These are phyloP conservation scores for Tuber borchii DNA, from an alignment of 495 filamentous ascomycete species.

Conservation along the genomic window DNA sequence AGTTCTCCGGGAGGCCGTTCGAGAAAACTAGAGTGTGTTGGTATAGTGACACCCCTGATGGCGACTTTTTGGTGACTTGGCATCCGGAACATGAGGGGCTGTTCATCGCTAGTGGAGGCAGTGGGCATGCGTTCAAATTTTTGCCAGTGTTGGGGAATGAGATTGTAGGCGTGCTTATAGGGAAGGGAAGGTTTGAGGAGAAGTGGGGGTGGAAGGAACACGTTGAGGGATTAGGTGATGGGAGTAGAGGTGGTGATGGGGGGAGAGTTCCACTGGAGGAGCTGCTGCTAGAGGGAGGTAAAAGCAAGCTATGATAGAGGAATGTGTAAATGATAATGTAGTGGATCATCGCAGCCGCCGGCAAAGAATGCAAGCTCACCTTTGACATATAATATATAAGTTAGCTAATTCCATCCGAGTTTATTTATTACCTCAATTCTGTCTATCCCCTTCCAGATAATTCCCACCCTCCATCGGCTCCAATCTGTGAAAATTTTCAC, in stretches of 20 bases:
- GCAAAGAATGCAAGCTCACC: not conserved
- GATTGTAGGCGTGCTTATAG: slow-evolving; percentile 60
- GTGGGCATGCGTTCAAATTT: slow-evolving; percentile 86
- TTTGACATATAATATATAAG: not conserved
- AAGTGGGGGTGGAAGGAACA: slow-evolving; percentile 63
- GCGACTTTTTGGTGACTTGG: slow-evolving; percentile 73
- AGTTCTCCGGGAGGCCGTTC: slow-evolving; percentile 59
- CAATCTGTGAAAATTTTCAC: not conserved
- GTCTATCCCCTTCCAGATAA: not conserved
- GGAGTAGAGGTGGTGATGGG: slow-evolving; percentile 50
- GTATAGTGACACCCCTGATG: slow-evolving; percentile 77
- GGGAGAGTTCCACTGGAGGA: slow-evolving; percentile 51
- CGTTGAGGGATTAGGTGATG: slow-evolving; percentile 54
- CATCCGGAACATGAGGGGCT: slow-evolving; percentile 61
- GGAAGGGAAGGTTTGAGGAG: slow-evolving; percentile 52
- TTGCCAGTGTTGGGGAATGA: slow-evolving; percentile 75
- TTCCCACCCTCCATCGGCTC: not conserved
- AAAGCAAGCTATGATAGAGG: not conserved
- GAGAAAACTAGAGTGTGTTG: slow-evolving; percentile 70
- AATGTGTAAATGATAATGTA: not conserved
- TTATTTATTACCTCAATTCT: not conserved
- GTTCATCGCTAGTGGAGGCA: slow-evolving; percentile 77
- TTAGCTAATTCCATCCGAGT: not conserved
- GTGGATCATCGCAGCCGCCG: not conserved
- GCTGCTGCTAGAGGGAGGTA: slow-evolving; percentile 45